Evolutionary conservation across 257 asterid species (phyloP).

Genomic region (Solanum sitiens): DNA sequence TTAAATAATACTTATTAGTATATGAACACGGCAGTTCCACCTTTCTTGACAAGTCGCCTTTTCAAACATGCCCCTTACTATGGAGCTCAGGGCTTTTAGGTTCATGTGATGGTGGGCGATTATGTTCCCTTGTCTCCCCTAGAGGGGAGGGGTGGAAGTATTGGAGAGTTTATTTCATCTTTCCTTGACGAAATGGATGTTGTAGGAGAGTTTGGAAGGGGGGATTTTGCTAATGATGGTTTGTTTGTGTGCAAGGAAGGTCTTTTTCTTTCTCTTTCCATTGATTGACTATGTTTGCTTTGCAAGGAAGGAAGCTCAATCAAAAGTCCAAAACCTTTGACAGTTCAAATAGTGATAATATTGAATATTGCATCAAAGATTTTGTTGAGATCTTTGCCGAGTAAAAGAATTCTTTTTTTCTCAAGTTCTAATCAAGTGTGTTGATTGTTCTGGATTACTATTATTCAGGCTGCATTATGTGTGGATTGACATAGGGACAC

Average conservation of each 20-base stretch:
- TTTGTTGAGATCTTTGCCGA: not conserved
- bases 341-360: not conserved
- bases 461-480: constrained; percentile 68
- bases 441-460: not conserved
- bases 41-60: not conserved
- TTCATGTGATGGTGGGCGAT: not conserved
- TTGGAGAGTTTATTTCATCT: not conserved
- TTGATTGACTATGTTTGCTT: not conserved
- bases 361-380: not conserved
- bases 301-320: not conserved
- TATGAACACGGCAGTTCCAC: not conserved
- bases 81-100: not conserved
- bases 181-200: not conserved
- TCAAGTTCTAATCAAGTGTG: not conserved
- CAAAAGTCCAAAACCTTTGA: not conserved
- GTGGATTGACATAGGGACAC: constrained; percentile 78
- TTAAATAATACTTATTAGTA: not conserved
- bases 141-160: not conserved
- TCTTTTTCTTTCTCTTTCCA: not conserved
- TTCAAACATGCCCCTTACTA: not conserved
- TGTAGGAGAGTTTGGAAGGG: not conserved
- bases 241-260: not conserved
- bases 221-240: not conserved
- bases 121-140: not conserved
- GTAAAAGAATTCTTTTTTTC: not conserved